Percentiles rank a stretch among this genome's conserved stretches.
Conservation (phyloP, 768 basidiomycete genomes). For the Epithele typhae region DNA sequence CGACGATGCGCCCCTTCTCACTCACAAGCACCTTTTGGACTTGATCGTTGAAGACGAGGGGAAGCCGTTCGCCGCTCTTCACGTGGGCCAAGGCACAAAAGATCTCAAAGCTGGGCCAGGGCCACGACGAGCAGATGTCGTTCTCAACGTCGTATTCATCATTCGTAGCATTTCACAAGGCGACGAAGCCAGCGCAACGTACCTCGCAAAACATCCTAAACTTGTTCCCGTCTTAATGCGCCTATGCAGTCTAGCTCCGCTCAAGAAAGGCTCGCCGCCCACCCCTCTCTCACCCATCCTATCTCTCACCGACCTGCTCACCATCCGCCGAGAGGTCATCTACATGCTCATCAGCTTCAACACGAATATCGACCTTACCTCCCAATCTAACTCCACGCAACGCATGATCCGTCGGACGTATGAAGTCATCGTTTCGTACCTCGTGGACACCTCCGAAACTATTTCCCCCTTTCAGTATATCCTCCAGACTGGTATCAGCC, state of each 20-base stretch:
- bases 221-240: slow-evolving; percentile 66
- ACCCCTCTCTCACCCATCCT: slow-evolving; percentile 51
- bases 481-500: slow-evolving; percentile 45
- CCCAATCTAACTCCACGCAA: slow-evolving; percentile 34
- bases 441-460: slow-evolving; percentile 66
- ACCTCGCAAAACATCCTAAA: slow-evolving; percentile 60
- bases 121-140: slow-evolving; percentile 64
- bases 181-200: slow-evolving; percentile 57
- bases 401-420: slow-evolving; percentile 57
- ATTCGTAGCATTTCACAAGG: slow-evolving; percentile 83
- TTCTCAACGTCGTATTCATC: slow-evolving; percentile 71
- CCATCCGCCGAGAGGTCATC: slow-evolving; percentile 73
- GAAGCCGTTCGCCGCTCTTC: slow-evolving; percentile 56
- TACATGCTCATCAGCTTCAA: slow-evolving; percentile 64
- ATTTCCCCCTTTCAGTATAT: slow-evolving; percentile 57
- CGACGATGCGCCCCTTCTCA: slow-evolving; percentile 37
- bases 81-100: slow-evolving; percentile 44
- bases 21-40: slow-evolving; percentile 63
- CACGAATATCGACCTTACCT: slow-evolving; percentile 43
- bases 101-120: slow-evolving; percentile 49
- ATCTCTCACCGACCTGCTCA: slow-evolving; percentile 66
- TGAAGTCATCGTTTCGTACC: slow-evolving; percentile 67
- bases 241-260: slow-evolving; percentile 48
- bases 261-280: slow-evolving; percentile 20
- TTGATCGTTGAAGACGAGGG: slow-evolving; percentile 52